These are phyloP conservation scores for Metroxylon sagu DNA, from an alignment of 176 grass and related monocot genomes.

Conservation along the genomic window DNA sequence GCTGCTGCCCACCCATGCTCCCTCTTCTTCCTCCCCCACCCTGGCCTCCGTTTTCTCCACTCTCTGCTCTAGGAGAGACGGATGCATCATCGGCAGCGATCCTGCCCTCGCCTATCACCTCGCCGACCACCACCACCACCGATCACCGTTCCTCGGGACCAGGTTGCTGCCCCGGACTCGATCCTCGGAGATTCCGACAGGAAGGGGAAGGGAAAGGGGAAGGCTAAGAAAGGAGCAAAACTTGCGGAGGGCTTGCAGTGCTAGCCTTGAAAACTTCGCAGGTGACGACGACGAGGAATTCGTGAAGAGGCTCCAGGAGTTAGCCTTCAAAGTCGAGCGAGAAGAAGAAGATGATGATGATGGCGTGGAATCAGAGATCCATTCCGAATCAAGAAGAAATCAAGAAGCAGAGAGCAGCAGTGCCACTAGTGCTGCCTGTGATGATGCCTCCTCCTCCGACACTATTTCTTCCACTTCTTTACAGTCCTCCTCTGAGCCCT, in stretches of 20 bases:
- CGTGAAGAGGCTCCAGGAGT: conserved; percentile 58
- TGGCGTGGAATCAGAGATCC: background rate
- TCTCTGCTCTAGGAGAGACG: background rate
- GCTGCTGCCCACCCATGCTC: background rate
- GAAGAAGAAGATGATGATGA: conserved; percentile 16
- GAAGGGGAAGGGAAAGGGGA: background rate
- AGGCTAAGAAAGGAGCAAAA: conserved; percentile 1
- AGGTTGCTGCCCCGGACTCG: conserved; percentile 29
- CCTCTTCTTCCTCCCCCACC: background rate
- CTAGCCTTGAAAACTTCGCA: conserved; percentile 39
- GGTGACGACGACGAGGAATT: conserved; percentile 49
- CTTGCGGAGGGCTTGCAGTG: conserved; percentile 32
- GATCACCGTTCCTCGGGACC: conserved; percentile 20
- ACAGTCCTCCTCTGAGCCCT: background rate
- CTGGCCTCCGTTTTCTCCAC: background rate
- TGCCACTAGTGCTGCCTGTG: too few species aligned
- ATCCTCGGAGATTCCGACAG: conserved; percentile 36
- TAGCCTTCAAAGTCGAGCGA: background rate
- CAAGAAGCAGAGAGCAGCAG: background rate
- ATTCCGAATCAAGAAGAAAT: background rate
- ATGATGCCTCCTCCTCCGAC: background rate
- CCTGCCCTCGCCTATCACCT: background rate
- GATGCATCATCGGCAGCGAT: background rate
- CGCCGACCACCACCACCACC: too few species aligned
- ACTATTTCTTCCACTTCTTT: background rate